A percentile compares a stretch with the other conserved stretches of the same genome.
These are phyloP conservation scores for Cryptococcus hybrid DNA, from an alignment of 1,284 basidiomycete genomes.

Conservation along the genomic window DNA sequence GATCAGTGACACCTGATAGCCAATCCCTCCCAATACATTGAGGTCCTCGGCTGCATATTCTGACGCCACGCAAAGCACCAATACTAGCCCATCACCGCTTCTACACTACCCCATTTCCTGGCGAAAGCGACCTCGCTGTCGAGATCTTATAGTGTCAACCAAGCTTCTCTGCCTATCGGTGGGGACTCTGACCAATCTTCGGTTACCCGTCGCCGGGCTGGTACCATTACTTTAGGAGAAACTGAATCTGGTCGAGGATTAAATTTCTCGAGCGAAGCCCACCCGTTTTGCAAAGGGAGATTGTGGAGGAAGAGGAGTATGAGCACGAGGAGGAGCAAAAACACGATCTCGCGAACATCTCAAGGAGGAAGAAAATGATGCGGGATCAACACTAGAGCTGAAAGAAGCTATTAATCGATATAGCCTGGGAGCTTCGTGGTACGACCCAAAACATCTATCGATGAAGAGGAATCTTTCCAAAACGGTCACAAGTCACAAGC, in stretches of 20 bases:
- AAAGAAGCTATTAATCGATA: conserved; percentile 9
- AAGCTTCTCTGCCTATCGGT: neutral
- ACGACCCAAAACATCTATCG: conserved; percentile 7
- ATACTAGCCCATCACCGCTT: conserved; percentile 1
- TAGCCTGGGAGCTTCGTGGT: conserved; percentile 16
- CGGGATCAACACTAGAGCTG: conserved; percentile 7
- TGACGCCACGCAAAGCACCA: conserved; percentile 1
- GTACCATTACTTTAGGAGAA: conserved; percentile 8
- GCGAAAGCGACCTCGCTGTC: conserved; percentile 6
- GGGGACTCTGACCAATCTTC: neutral
- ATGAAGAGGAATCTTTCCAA: conserved; percentile 1
- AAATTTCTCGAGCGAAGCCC: conserved; percentile 2
- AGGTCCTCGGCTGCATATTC: conserved; percentile 5
- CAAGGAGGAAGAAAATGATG: neutral
- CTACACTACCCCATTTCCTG: conserved; percentile 3
- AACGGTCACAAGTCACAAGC: neutral
- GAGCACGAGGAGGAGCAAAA: conserved; percentile 4
- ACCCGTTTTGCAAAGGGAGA: conserved; percentile 7
- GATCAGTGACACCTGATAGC: conserved; percentile 20
- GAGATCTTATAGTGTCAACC: neutral
- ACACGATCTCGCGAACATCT: neutral
- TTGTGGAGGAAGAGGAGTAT: conserved; percentile 19
- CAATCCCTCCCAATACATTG: conserved; percentile 10
- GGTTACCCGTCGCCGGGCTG: conserved; percentile 11
- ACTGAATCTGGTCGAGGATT: neutral